Conservation (phyloP, 202 grass and related monocot genomes). For the Elaeis oleifera region DNA sequence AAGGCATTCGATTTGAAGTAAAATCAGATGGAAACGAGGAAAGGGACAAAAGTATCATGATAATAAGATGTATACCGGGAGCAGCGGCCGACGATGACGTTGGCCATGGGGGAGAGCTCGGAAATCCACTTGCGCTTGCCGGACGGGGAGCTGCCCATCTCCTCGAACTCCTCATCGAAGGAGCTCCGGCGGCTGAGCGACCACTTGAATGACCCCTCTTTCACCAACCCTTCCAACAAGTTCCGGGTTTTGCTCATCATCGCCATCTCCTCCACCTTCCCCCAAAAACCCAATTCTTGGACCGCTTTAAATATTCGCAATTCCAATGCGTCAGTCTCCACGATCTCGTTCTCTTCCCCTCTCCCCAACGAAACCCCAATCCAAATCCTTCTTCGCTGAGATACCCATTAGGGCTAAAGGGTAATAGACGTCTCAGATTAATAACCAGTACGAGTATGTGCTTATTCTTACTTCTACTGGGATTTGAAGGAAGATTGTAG, state of each 20-base stretch:
- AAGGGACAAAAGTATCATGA: neutral
- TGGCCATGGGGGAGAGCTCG: slow-evolving; percentile 66
- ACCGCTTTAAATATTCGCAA: too few relatives aligned
- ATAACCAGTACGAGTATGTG: too few relatives aligned
- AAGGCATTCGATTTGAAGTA: neutral
- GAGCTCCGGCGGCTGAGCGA: slow-evolving; percentile 45
- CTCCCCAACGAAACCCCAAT: too few relatives aligned
- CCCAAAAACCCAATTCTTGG: neutral
- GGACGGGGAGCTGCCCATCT: slow-evolving; percentile 39
- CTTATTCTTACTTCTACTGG: too few relatives aligned
- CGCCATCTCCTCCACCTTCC: slow-evolving; percentile 33
- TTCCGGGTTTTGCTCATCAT: slow-evolving; percentile 86
- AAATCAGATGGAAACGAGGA: slow-evolving; percentile 5
- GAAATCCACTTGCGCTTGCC: slow-evolving; percentile 45
- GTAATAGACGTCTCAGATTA: too few relatives aligned
- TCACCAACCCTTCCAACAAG: slow-evolving; percentile 68
- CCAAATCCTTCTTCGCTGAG: too few relatives aligned
- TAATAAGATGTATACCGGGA: slow-evolving; percentile 42
- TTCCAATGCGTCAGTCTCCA: too few relatives aligned
- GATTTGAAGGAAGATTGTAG: too few relatives aligned
- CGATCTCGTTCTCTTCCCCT: too few relatives aligned
- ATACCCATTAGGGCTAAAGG: too few relatives aligned
- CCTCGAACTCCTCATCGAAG: slow-evolving; percentile 46
- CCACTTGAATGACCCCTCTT: slow-evolving; percentile 87
- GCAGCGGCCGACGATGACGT: slow-evolving; percentile 67